These are phyloP conservation scores for Cyclostephanos invisitatus DNA, from an alignment of 108 stramenopile species.

Conservation along the genomic window DNA sequence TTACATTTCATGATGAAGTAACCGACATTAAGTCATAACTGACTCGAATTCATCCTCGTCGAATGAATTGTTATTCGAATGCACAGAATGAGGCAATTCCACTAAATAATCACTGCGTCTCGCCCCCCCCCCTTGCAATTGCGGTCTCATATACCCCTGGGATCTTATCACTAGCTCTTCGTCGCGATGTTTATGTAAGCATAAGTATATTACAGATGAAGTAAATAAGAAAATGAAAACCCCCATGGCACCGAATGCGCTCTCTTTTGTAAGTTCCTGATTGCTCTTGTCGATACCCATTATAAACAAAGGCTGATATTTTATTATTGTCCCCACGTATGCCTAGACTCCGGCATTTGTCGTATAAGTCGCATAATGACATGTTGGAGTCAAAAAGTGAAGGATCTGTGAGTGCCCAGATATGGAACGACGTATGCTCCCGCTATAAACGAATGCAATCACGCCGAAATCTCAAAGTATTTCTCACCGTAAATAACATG, in stretches of 20 bases:
- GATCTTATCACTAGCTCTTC: slow-evolving; percentile 36
- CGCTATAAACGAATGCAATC: neutral
- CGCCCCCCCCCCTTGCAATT: slow-evolving; percentile 18
- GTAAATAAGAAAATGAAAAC: slow-evolving; percentile 74
- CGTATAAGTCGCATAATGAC: slow-evolving; percentile 2
- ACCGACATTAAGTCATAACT: neutral
- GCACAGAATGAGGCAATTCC: slow-evolving; percentile 30
- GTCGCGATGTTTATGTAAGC: slow-evolving; percentile 25
- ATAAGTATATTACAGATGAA: slow-evolving; percentile 39
- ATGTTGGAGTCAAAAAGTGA: neutral
- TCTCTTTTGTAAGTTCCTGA: slow-evolving; percentile 60
- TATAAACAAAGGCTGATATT: slow-evolving; percentile 78
- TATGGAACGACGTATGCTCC: neutral
- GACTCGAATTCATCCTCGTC: slow-evolving; percentile 13
- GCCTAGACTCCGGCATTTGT: slow-evolving; percentile 1
- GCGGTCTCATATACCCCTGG: slow-evolving; percentile 44
- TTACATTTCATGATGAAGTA: neutral
- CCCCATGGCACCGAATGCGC: slow-evolving; percentile 81
- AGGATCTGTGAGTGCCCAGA: neutral
- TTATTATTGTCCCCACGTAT: slow-evolving; percentile 67
- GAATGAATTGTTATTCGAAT: slow-evolving; percentile 5
- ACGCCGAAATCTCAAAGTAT: neutral
- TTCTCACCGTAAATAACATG: slow-evolving; percentile 45
- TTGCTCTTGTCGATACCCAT: slow-evolving; percentile 68
- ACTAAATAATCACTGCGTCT: slow-evolving; percentile 30